Percentiles rank a stretch among this genome's conserved stretches.
Conservation (phyloP, 441 rosid genomes). For the Gossypium trilobum region DNA sequence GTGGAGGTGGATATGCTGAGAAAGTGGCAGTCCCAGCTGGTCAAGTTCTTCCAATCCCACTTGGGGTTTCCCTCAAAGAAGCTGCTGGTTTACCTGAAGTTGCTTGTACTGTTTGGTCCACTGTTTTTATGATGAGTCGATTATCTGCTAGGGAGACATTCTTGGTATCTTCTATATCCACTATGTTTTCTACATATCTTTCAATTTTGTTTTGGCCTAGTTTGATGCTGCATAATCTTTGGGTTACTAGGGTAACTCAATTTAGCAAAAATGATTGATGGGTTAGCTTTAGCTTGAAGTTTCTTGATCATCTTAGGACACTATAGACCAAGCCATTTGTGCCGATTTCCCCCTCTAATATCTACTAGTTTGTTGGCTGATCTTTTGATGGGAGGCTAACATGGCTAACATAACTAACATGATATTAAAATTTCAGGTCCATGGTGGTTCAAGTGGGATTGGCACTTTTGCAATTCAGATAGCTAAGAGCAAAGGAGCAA, state of each 20-base stretch:
- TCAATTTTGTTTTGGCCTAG: neutral
- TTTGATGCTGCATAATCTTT: neutral
- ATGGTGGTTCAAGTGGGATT: conserved; percentile 88
- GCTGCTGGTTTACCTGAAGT: conserved; percentile 48
- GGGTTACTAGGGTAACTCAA: neutral
- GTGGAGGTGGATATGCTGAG: conserved; percentile 59
- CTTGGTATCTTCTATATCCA: conserved; percentile 26
- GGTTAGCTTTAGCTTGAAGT: neutral
- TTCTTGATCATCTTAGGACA: neutral
- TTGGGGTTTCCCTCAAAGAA: conserved; percentile 35
- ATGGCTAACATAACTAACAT: too few relatives aligned
- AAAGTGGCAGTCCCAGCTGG: conserved; percentile 49
- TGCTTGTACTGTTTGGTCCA: conserved; percentile 59
- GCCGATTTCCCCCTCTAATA: neutral
- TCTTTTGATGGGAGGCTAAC: neutral
- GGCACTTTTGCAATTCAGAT: conserved; percentile 87
- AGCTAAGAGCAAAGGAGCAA: conserved; percentile 54
- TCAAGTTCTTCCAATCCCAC: conserved; percentile 42
- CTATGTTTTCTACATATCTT: neutral
- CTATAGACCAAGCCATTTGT: neutral
- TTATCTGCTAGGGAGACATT: conserved; percentile 40
- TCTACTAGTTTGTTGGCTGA: neutral
- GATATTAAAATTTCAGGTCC: conserved; percentile 36
- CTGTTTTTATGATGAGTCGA: conserved; percentile 46
- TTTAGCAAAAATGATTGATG: neutral